A percentile compares a stretch with the other conserved stretches of the same genome.
Conservation (phyloP, 345 rosid genomes). For the Hevea brasiliensis region DNA sequence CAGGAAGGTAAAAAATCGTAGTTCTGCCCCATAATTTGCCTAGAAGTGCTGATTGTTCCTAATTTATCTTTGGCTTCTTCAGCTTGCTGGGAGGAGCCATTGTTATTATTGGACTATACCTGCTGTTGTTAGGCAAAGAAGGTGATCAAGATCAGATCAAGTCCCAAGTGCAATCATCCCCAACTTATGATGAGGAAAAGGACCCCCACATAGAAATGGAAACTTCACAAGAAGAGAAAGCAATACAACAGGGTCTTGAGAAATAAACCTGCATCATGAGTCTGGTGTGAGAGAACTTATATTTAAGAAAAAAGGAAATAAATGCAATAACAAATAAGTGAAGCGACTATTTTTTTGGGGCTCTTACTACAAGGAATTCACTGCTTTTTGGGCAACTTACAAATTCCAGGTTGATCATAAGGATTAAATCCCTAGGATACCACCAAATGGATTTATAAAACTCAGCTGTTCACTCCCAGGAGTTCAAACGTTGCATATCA, state of each 20-base stretch:
- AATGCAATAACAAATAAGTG: neutral
- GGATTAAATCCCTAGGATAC: no score
- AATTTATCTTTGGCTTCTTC: constrained; percentile 6
- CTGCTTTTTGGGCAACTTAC: neutral
- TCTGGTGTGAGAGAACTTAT: neutral
- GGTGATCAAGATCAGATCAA: constrained; percentile 16
- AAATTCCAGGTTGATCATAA: neutral
- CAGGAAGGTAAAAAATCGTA: constrained; percentile 22
- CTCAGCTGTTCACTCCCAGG: no score
- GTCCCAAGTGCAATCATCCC: constrained; percentile 15
- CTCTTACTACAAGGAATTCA: no score
- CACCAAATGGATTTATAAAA: no score
- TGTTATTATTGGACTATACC: constrained; percentile 26
- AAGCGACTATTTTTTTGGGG: no score
- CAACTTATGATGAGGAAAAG: constrained; percentile 4
- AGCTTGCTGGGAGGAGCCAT: constrained; percentile 33
- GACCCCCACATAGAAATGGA: neutral
- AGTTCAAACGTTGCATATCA: no score
- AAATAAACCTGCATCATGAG: neutral
- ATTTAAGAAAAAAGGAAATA: neutral
- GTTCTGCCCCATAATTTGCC: neutral
- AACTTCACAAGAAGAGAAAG: constrained; percentile 14
- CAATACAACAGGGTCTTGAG: neutral
- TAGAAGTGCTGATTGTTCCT: neutral
- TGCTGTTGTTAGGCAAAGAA: constrained; percentile 38